Base-by-base conservation (phyloP, 768 basidiomycete species). In the Pleurotus pulmonarius region DNA sequence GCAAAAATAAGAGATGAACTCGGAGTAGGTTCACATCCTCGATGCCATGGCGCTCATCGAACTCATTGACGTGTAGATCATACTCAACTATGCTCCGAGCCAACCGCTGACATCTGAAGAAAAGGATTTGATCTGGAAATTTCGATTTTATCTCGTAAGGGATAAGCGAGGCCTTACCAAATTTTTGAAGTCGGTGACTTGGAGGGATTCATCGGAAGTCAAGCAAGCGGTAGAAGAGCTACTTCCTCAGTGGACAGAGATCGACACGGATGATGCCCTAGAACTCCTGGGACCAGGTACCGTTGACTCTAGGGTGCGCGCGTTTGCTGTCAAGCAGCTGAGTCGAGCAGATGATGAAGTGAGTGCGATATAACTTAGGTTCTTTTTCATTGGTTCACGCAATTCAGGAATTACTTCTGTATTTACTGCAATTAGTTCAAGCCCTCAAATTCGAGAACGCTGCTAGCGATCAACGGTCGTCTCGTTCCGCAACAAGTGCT, bases 101-200 rank as follows among this genome's bases (percentile, higher is more conserved):
- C 91, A 88, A 58, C 79, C 82, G 8, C 77, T 99, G 6, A 90
- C 84, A 3, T 86, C 93, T 0, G 91, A 94, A 64, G 96, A 98
- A 72, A 97, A 96, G 66, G 96, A 98, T 62, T 75, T 95, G 41
- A 87, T 98, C 39, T 99, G 97, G 97, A 95, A 96, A 69, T 99
- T 96, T 79, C 84, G 97, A n/a, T 99, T 98, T 73, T 98, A 97
- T 62, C 85, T 99, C 9, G 85, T 88, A 2, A 77, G 94, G 34
- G 92, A 95, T 69, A 95, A 93, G 71, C 86, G 91, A 8, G 94
- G 95, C 2, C 79, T 98, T 40, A 98, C 96, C 34, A 99, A 99
- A 69, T 99, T 99, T 72, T 80, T 99, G 53, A 98, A 93, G 69
- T 94, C 93, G 26, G 97, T 99, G 38, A 94, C 95, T 16, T 98